phyloP scores from a whole-genome alignment of 1,284 basidiomycete genomes.

The Golubevia sp. region DNA sequence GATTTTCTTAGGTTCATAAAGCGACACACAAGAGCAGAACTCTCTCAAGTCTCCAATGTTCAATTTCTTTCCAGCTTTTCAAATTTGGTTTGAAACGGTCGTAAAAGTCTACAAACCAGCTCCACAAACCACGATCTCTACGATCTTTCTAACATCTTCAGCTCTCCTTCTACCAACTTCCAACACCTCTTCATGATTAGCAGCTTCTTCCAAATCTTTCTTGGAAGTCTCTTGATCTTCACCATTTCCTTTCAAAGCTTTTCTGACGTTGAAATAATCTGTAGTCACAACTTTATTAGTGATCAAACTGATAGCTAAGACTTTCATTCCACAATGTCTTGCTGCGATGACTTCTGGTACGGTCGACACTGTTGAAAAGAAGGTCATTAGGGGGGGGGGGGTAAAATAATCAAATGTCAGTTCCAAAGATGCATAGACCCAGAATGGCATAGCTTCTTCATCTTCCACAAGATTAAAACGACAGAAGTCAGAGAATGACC shows the following conservation, averaged over 20 bases:
- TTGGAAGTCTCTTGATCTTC: conserved; percentile 1
- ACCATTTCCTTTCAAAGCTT: conserved; percentile 10
- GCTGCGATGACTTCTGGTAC: conserved; percentile 51
- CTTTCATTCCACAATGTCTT: conserved; percentile 25
- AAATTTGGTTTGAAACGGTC: no score
- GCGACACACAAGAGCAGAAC: no score
- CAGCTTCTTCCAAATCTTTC: conserved; percentile 25
- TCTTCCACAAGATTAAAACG: no score
- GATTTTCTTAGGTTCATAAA: no score
- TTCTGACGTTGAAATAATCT: conserved; percentile 28
- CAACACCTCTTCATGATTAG: conserved; percentile 46
- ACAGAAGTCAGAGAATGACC: no score
- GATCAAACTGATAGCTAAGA: conserved; percentile 39
- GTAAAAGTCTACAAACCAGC: no score
- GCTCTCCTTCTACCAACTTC: conserved; percentile 27
- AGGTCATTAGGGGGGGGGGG: no score
- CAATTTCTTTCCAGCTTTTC: no score
- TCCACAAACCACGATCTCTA: background rate
- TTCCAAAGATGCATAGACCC: no score
- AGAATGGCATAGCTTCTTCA: no score
- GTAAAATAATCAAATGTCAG: no score
- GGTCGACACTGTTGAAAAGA: conserved; percentile 44
- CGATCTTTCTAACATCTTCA: conserved; percentile 23
- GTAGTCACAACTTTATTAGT: conserved; percentile 50
- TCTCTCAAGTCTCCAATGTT: no score